Percentiles rank a stretch among this genome's conserved stretches.
Evolutionary conservation across 768 basidiomycete genomes (phyloP).

Genomic region (Cytidiella melzeri): DNA sequence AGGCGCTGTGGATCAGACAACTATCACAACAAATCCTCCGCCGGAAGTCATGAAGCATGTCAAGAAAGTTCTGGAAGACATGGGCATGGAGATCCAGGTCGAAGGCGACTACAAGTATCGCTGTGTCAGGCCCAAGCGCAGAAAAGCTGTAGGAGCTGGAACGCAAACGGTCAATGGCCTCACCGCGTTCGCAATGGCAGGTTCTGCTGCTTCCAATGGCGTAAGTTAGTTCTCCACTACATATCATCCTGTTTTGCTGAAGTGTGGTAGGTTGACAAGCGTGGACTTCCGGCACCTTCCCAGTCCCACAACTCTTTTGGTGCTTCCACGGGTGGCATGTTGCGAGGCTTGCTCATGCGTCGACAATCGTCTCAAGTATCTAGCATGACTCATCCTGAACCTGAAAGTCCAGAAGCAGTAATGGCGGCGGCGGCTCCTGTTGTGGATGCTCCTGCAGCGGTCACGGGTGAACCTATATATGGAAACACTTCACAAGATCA

Average conservation of each 20-base stretch:
- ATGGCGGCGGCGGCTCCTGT: slow-evolving; percentile 15
- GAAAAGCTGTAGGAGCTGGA: slow-evolving; percentile 47
- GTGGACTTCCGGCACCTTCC: slow-evolving; percentile 81
- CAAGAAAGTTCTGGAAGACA: slow-evolving; percentile 67
- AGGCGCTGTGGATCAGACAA: slow-evolving; percentile 88
- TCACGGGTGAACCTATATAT: slow-evolving; percentile 58
- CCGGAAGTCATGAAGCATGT: slow-evolving; percentile 87
- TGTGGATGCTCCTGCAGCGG: slow-evolving; percentile 16
- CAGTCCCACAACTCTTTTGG: slow-evolving; percentile 52
- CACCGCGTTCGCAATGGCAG: slow-evolving; percentile 72
- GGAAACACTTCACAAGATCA: slow-evolving; percentile 77
- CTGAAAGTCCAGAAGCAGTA: slow-evolving; percentile 21
- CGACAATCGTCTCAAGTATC: slow-evolving; percentile 85
- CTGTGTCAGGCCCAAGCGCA: slow-evolving; percentile 74
- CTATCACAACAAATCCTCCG: slow-evolving; percentile 78
- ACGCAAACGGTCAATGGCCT: slow-evolving; percentile 43
- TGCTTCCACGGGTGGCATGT: slow-evolving; percentile 63
- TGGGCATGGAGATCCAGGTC: slow-evolving; percentile 85
- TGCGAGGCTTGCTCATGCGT: slow-evolving; percentile 84
- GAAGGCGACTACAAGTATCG: slow-evolving; percentile 91
- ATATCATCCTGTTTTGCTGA: neutral
- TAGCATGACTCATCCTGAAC: slow-evolving; percentile 16
- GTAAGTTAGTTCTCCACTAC: slow-evolving; percentile 33
- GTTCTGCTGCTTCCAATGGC: slow-evolving; percentile 81
- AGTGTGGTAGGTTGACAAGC: slow-evolving; percentile 89